Base-by-base conservation (phyloP, 2,329 filamentous ascomycete species). In the Sordariomycetes sp. region DNA sequence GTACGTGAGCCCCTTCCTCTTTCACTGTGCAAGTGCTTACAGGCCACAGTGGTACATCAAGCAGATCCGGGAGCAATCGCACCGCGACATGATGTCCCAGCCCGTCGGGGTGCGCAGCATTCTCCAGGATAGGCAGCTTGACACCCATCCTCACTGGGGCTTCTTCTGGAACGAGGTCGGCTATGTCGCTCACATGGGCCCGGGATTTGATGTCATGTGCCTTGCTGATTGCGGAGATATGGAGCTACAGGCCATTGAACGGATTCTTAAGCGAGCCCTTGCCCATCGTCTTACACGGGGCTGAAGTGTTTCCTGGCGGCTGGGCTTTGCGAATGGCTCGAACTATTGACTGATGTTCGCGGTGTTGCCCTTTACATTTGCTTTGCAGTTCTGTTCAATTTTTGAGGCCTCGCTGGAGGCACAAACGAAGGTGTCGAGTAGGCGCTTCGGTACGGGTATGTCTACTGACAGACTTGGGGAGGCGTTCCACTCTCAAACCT, bases 21-120 rank as follows among this genome's bases (percentile, higher is more conserved):
- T 11, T 23, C 18, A n/a, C 18, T 12, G 8, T 15, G 21, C 14
- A 20, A 12, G 6, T 23, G 19, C 15, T 16, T n/a, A 30, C 30
- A 26, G n/a, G 30, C 18, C 14, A 24, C 32, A 77, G 72, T 79
- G 64, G 59, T 79, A 76, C 52, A 66, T 77, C 35, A 54, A 59
- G 12, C 38, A 73, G 17, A 68, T 79, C 36, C 68, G 71, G 24
- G 64, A 72, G 42, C 65, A 72, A 45, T 70, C 70, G 1, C 55
- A 49, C 10, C 54, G 61, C 3, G 56, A 59, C 17, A 48, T 68
- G 9, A 44, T 60, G 21, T 34, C 45, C 8, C 54, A 65, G 9
- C 48, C 60, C 1, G 55, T 72, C 16, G 50, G 51, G 6, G 59
- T 68, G 38, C 64, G 63, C 32, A 54, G 54, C 10, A 38, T 48